Evolutionary conservation across 2,329 filamentous ascomycete species (phyloP).

Genomic region (Pyricularia sp.): DNA sequence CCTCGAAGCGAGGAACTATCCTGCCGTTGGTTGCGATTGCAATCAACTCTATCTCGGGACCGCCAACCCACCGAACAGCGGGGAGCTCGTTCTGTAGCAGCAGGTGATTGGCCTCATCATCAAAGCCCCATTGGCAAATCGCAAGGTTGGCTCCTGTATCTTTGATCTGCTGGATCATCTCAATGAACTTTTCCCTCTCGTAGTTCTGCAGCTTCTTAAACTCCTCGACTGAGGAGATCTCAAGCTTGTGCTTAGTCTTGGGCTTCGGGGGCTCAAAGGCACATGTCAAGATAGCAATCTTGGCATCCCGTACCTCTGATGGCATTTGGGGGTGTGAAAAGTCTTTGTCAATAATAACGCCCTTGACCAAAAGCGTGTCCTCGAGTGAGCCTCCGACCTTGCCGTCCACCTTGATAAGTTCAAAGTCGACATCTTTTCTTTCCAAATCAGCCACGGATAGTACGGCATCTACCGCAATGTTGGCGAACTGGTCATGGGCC

Average conservation of each 20-base stretch:
- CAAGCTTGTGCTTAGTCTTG: slow-evolving; percentile 99
- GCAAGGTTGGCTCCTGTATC: slow-evolving; percentile 93
- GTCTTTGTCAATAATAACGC: slow-evolving; percentile 98
- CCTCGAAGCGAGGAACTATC: slow-evolving; percentile 95
- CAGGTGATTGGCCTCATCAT: slow-evolving; percentile 97
- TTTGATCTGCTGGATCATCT: slow-evolving; percentile 99
- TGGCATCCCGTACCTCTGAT: slow-evolving; percentile 86
- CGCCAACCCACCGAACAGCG: slow-evolving; percentile 95
- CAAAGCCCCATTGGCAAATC: slow-evolving; percentile 99
- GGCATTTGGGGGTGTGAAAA: slow-evolving; percentile 99
- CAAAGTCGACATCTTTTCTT: slow-evolving; percentile 95
- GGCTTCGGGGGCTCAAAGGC: slow-evolving; percentile 98
- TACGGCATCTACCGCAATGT: slow-evolving; percentile 95
- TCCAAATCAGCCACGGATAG: slow-evolving; percentile 93
- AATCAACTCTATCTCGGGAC: slow-evolving; percentile 95
- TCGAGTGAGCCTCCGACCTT: slow-evolving; percentile 93
- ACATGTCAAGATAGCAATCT: slow-evolving; percentile 94
- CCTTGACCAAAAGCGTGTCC: slow-evolving; percentile 90
- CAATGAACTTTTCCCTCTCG: slow-evolving; percentile 90
- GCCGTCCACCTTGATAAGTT: slow-evolving; percentile 97
- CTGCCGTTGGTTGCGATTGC: slow-evolving; percentile 97
- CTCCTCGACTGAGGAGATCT: slow-evolving; percentile 94
- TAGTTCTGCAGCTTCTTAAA: slow-evolving; percentile 97
- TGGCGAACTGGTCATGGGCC: slow-evolving; percentile 94
- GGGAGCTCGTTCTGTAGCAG: slow-evolving; percentile 93